Evolutionary conservation across 495 filamentous ascomycete genomes (phyloP), one percentile per base, ranked within the genome.

Genomic region (Talaromyces adpressus): DNA sequence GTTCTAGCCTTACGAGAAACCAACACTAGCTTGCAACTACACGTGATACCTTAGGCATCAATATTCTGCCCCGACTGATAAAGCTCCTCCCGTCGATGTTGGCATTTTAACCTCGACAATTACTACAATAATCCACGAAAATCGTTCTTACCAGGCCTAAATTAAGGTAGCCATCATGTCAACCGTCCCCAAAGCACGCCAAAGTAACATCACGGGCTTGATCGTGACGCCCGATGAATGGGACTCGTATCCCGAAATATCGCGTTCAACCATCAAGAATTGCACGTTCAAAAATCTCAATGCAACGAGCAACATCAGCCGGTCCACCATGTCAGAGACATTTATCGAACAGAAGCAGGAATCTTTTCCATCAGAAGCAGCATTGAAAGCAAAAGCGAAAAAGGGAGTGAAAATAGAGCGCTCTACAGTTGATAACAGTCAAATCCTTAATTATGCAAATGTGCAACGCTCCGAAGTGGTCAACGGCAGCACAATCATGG

Each of bases 211-310:
- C 45, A 34, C 22, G 12, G 45, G 59, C 18, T 9, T 66, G 4
- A 60, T 27, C 14, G 65, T 66, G 1, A 64, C 32, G 14, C 65
- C 61, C 16, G 65, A 63, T 6, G 29, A 39, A 20, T 66, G 65
- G 65, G 65, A 64, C 41, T 61, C 66, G 18, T 52, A 65, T 52
- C 65, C 68, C 20, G 47, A 52, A 6, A 64, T 73, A 54, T 53
- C 51, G 14, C 68, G 66, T 59, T 73, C 68, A 11, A 62, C 58
- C 9, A 65, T 73, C 59, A 62, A 5, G 12, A 49, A 64, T 14
- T 66, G 65, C 57, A 62, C 58, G 32, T 65, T 73, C 49, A 61
- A 39, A 16, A 63, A 66, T 62, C 67, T 71, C 32, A 61, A 52
- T 30, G 23, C 64, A 11, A 30, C 64, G 1, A 65, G 65, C 41